Conservation (phyloP, 208 protist genomes). For the Endotrypanum monterogeii region DNA sequence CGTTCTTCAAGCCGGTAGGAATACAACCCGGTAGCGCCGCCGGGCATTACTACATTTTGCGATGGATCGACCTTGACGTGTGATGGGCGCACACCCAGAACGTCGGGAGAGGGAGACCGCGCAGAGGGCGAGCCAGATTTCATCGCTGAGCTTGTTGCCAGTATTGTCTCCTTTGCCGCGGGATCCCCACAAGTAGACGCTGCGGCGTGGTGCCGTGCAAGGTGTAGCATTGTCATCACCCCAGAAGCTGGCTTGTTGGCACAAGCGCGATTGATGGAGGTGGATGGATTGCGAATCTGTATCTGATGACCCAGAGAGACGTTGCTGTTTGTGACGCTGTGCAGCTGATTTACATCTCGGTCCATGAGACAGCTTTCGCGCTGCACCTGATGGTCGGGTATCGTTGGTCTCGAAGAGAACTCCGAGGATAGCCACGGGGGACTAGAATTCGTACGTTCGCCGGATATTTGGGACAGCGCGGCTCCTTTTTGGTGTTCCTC, state of each 20-base stretch:
- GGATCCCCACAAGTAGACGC: background rate
- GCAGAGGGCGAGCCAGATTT: background rate
- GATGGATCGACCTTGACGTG: background rate
- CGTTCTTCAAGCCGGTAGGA: constrained; percentile 16
- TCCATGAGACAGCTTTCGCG: background rate
- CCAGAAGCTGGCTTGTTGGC: background rate
- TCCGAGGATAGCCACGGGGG: background rate
- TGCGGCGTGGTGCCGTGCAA: constrained; percentile 24
- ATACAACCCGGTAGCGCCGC: constrained; percentile 7
- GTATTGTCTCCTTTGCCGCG: too few species aligned
- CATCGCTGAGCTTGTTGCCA: fast-evolving
- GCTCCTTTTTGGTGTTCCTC: constrained; percentile 4
- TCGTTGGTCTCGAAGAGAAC: background rate
- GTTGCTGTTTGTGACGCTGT: too few species aligned
- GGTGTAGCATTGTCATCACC: constrained; percentile 26
- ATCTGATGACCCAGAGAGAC: background rate
- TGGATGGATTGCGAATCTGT: background rate
- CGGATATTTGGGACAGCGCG: background rate
- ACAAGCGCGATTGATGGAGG: background rate
- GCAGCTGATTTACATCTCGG: constrained; percentile 1
- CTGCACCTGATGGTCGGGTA: background rate
- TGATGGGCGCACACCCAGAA: background rate
- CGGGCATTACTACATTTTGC: background rate
- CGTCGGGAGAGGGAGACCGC: background rate
- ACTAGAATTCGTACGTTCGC: background rate